A percentile compares a stretch with the other conserved stretches of the same genome.
These are phyloP conservation scores for Cladosporium halotolerans DNA, from an alignment of 2,329 filamentous ascomycete species.

Conservation along the genomic window DNA sequence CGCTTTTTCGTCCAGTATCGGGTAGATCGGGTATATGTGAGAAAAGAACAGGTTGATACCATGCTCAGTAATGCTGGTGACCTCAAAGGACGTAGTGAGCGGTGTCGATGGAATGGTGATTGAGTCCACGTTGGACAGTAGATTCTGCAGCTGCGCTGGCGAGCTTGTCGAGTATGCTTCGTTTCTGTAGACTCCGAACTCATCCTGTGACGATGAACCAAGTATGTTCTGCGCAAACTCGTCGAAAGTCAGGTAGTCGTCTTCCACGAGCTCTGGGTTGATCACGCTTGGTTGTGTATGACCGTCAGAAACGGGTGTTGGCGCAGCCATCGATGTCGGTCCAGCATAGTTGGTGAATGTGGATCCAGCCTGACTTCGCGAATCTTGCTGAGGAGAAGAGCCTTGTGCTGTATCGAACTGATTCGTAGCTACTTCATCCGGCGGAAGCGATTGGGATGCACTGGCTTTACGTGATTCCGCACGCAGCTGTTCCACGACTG, in stretches of 20 bases:
- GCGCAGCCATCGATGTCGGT: neutral
- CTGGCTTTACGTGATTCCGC: slow-evolving; percentile 1
- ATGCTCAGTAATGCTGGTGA: slow-evolving; percentile 4
- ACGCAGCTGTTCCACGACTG: slow-evolving; percentile 14
- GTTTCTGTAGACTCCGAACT: neutral
- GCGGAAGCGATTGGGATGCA: neutral
- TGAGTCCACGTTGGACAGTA: neutral
- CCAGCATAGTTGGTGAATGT: neutral
- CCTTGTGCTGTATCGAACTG: neutral
- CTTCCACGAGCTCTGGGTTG: neutral
- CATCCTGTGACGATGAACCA: neutral
- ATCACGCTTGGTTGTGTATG: neutral
- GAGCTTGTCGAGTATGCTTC: neutral
- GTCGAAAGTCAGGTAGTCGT: slow-evolving; percentile 15
- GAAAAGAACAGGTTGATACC: slow-evolving; percentile 15
- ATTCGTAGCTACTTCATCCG: neutral
- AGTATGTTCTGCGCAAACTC: slow-evolving; percentile 16
- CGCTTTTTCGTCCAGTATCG: slow-evolving; percentile 6
- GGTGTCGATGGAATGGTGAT: slow-evolving; percentile 3
- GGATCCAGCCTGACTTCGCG: neutral
- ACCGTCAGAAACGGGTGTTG: no score
- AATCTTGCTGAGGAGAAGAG: neutral
- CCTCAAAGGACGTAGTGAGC: neutral
- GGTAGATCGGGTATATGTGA: slow-evolving; percentile 15
- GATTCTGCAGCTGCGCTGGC: neutral